Conservation (phyloP, 306 rosid genomes). For the Fragaria ananassa region DNA sequence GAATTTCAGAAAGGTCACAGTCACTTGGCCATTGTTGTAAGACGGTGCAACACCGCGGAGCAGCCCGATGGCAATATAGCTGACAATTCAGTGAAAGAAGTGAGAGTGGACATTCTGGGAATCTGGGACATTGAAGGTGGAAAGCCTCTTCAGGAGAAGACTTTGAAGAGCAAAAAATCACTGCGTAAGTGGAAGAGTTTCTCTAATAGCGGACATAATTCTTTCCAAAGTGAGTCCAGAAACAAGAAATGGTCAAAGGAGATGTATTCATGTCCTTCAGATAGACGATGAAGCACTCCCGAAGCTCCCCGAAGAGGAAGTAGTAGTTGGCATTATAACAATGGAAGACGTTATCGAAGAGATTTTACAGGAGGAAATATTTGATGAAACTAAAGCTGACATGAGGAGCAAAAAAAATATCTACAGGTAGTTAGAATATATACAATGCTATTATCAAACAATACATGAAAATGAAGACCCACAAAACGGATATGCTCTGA, state of each 20-base stretch:
- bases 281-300: constrained; percentile 69
- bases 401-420: too few species aligned
- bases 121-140: constrained; percentile 64
- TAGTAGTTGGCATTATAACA: constrained; percentile 80
- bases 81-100: constrained; percentile 42
- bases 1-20: constrained; percentile 97
- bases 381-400: constrained; percentile 55
- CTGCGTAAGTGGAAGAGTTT: constrained; percentile 69
- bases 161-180: constrained; percentile 53
- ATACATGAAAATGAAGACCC: too few species aligned
- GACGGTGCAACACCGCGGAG: constrained; percentile 34
- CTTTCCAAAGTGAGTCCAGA: constrained; percentile 46
- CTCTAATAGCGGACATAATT: constrained; percentile 35
- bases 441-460: too few species aligned
- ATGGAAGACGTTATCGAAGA: constrained; percentile 95
- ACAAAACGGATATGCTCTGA: too few species aligned
- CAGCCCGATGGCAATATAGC: constrained; percentile 29
- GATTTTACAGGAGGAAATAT: constrained; percentile 97
- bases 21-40: constrained; percentile 85
- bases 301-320: constrained; percentile 68
- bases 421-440: too few species aligned
- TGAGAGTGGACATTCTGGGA: constrained; percentile 61
- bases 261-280: constrained; percentile 79
- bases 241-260: constrained; percentile 76
- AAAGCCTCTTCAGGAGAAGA: constrained; percentile 49